These are phyloP conservation scores for Pythium phragmitis DNA, from an alignment of 352 stramenopile species.

Conservation along the genomic window DNA sequence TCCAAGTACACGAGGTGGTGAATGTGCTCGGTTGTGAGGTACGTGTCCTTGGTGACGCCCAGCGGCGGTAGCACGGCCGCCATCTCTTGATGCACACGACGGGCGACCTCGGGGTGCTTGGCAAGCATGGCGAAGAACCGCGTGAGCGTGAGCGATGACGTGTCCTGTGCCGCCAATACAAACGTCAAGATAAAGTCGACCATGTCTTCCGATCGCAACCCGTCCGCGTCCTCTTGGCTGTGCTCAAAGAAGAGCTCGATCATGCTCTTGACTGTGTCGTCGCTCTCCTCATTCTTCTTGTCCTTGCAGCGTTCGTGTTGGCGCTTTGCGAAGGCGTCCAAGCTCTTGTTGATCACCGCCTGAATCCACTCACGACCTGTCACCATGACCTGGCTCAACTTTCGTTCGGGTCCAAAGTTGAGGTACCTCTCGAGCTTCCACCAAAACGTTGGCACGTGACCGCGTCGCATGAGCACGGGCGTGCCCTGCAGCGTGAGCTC, in stretches of 20 bases:
- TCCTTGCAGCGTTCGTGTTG: slow-evolving; percentile 43
- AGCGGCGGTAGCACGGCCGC: slow-evolving; percentile 22
- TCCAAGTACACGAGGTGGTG: slow-evolving; percentile 57
- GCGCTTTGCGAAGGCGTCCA: slow-evolving; percentile 15
- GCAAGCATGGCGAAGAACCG: slow-evolving; percentile 75
- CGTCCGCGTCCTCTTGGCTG: background rate
- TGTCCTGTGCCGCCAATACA: slow-evolving; percentile 74
- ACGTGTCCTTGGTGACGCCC: slow-evolving; percentile 28
- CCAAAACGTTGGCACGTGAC: too few species aligned
- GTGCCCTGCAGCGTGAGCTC: slow-evolving; percentile 5
- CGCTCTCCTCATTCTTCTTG: background rate
- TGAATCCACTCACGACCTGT: slow-evolving; percentile 41
- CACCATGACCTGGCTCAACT: slow-evolving; percentile 29
- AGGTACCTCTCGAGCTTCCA: slow-evolving; percentile 56
- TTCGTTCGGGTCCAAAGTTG: slow-evolving; percentile 40
- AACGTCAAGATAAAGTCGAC: slow-evolving; percentile 62
- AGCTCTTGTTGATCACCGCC: slow-evolving; percentile 31
- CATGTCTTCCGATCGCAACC: background rate
- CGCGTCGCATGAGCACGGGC: too few species aligned
- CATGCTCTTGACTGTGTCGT: slow-evolving; percentile 19
- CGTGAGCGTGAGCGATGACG: slow-evolving; percentile 57
- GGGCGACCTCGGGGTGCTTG: slow-evolving; percentile 47
- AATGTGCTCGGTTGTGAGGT: slow-evolving; percentile 48
- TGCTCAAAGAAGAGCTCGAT: background rate
- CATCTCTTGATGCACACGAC: slow-evolving; percentile 49